phyloP scores from a whole-genome alignment of 2,329 filamentous ascomycete genomes.

The Fusarium sambucinum region DNA sequence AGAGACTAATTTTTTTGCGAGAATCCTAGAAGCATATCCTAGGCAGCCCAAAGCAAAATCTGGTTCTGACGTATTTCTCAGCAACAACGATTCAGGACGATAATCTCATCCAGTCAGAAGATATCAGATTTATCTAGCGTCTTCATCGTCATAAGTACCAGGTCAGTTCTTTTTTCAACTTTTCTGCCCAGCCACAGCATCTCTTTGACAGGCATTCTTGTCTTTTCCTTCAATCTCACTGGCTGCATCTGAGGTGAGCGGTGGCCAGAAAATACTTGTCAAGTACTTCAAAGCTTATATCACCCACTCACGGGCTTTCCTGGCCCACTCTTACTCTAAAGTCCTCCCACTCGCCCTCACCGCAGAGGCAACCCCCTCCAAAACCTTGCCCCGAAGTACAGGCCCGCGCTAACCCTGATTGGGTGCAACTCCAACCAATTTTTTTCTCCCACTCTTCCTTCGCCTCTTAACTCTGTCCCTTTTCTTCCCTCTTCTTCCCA shows the following conservation, averaged over 20 bases:
- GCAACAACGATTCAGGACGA: constrained; percentile 33
- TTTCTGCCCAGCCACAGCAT: constrained; percentile 42
- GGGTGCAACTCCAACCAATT: constrained; percentile 51
- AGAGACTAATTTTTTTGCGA: not conserved
- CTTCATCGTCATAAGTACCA: constrained; percentile 36
- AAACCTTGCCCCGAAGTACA: constrained; percentile 45
- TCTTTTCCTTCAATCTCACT: constrained; percentile 34
- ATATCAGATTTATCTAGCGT: constrained; percentile 16
- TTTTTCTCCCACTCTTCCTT: constrained; percentile 54
- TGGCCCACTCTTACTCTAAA: constrained; percentile 44
- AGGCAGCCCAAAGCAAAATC: not conserved
- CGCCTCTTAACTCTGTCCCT: constrained; percentile 50
- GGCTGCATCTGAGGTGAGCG: constrained; percentile 30
- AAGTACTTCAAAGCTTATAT: constrained; percentile 32
- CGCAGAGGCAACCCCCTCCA: constrained; percentile 45
- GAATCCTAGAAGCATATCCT: not conserved
- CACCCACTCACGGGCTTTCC: constrained; percentile 48
- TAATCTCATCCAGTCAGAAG: constrained; percentile 24
- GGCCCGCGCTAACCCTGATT: constrained; percentile 50
- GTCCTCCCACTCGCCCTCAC: constrained; percentile 42
- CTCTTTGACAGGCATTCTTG: constrained; percentile 24
- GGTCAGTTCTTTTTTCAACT: constrained; percentile 25
- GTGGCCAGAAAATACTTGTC: constrained; percentile 47
- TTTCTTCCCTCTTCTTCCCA: constrained; percentile 53
- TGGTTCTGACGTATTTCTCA: constrained; percentile 21